These are phyloP conservation scores for Colletotrichum abscissum DNA, from an alignment of 2,329 filamentous ascomycete species.

Conservation along the genomic window DNA sequence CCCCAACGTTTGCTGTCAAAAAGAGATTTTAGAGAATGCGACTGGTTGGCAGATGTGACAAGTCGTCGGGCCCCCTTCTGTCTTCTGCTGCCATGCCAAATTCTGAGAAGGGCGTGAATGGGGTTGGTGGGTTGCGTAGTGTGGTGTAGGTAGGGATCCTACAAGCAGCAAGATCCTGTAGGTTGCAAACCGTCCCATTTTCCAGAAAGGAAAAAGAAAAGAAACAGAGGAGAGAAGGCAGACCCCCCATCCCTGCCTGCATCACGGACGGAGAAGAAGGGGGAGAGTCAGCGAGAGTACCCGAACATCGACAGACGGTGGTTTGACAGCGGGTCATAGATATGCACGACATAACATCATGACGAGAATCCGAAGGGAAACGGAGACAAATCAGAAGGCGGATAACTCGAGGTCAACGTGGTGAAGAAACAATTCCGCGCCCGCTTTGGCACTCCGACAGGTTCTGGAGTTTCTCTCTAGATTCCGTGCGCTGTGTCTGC, in stretches of 20 bases:
- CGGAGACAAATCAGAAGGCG: constrained; percentile 13
- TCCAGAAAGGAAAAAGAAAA: not conserved
- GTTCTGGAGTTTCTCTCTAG: not conserved
- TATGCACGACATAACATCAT: constrained; percentile 30
- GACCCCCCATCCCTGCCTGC: constrained; percentile 5
- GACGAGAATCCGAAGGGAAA: constrained; percentile 19
- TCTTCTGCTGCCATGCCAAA: constrained; percentile 12
- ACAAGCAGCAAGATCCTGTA: constrained; percentile 29
- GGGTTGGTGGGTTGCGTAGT: too few relatives aligned
- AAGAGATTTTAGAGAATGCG: constrained; percentile 23
- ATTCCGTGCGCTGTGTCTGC: not conserved
- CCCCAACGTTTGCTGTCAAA: constrained; percentile 30
- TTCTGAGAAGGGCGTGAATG: constrained; percentile 13
- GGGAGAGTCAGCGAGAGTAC: not conserved
- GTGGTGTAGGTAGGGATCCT: constrained; percentile 1
- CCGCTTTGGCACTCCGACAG: not conserved
- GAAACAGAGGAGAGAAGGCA: not conserved
- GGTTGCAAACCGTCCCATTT: constrained; percentile 18
- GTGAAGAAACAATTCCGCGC: constrained; percentile 15
- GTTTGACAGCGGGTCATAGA: constrained; percentile 29
- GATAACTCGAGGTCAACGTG: not conserved
- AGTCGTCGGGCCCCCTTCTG: constrained; percentile 9
- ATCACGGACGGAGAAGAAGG: not conserved
- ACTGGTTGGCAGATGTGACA: constrained; percentile 35
- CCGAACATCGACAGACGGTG: constrained; percentile 32